These are phyloP conservation scores for Alternaria sp. DNA, from an alignment of 2,329 filamentous ascomycete genomes.

Conservation along the genomic window DNA sequence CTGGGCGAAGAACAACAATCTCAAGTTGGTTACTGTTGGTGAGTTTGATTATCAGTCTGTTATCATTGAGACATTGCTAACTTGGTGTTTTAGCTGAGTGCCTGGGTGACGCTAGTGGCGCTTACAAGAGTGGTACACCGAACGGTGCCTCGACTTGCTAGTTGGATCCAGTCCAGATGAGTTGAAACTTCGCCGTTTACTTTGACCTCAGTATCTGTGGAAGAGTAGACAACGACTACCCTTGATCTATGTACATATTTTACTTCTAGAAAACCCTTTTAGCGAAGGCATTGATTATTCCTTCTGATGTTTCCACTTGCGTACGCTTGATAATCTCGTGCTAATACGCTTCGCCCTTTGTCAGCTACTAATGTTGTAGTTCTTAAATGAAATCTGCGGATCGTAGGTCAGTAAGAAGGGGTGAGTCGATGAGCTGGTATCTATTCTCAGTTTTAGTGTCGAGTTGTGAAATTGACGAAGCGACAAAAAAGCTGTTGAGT, in stretches of 20 bases:
- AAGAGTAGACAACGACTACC: background rate
- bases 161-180: background rate
- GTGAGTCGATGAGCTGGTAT: background rate
- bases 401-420: background rate
- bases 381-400: background rate
- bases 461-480: too few relatives aligned
- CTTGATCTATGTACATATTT: background rate
- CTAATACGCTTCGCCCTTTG: background rate
- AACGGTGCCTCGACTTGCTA: constrained; percentile 33
- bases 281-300: background rate
- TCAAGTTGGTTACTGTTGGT: constrained; percentile 49
- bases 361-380: background rate
- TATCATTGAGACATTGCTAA: constrained; percentile 15
- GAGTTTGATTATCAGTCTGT: constrained; percentile 16
- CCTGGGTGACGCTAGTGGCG: constrained; percentile 39
- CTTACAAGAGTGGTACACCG: constrained; percentile 37
- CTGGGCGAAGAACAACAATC: constrained; percentile 47
- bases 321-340: background rate
- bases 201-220: background rate
- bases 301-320: background rate
- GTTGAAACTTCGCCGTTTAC: background rate
- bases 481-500: too few relatives aligned
- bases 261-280: background rate
- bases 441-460: background rate
- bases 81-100: constrained; percentile 33